Evolutionary conservation across 805 yeast species (phyloP), one percentile per base, ranked within the genome.

Genomic region (Zygotorulaspora danielsina): DNA sequence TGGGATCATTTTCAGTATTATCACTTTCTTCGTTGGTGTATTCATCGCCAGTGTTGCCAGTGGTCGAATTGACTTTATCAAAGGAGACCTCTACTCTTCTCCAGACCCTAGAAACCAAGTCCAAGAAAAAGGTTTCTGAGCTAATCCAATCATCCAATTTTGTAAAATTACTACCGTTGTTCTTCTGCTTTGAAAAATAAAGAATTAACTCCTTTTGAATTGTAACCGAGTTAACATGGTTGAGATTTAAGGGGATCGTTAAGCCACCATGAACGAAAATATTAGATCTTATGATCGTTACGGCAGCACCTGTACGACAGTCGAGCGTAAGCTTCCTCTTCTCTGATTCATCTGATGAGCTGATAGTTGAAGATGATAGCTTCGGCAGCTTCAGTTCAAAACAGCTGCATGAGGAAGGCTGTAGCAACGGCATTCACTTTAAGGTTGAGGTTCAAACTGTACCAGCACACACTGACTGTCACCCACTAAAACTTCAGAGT

Each of bases 231-330:
- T 73, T 63, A 19, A 70, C 62, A 2, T 64, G 52, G 3, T 61
- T 50, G 26, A 80, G 52, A 33, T 74, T 73, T 12, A 83, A 52
- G 1, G 81, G 83, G 7, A 78, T 59, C 0, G 78, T 73, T 12
- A 80, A 61, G 0, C 93, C 93, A n/a, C 89, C 90, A 55, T 68
- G 76, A 0, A 76, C 79, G 20, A 79, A 72, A 1, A 83, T 67
- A 35, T 78, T 66, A 5, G 89, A 81, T 49, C 78, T 73, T 25
- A 72, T 67, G 18, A 79, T 66, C 1, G 72, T 64, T 2, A 78
- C 63, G 0, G 86, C 76, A 2, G 86, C 75, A 11, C 93, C 93
- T 1, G 87, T 79, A 41, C 90, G 67, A 32, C 73, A 73, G 38
- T 76, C 77, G 44, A 82, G 62, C 41, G 76, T 70, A 31, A 70